phyloP scores from a whole-genome alignment of 1,284 basidiomycete species.

The Ustilago esculenta region DNA sequence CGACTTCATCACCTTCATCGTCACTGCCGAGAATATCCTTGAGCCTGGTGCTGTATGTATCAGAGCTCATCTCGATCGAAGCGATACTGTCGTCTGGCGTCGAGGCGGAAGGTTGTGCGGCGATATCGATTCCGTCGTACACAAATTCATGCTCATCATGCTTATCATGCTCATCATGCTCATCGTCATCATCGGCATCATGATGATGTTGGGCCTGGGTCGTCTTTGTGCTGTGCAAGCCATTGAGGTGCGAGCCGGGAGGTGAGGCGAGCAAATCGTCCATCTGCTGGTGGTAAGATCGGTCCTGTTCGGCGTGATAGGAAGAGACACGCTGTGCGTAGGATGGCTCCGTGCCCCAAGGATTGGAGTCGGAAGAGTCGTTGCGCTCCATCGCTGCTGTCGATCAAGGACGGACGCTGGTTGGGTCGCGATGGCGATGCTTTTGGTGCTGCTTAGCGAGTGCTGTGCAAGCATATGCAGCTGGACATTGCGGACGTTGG shows the following conservation, averaged over 20 bases:
- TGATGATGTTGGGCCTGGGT: too few species aligned
- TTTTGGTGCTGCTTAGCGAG: neutral
- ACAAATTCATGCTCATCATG: conserved; percentile 75
- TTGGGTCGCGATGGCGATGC: too few species aligned
- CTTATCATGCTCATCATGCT: conserved; percentile 69
- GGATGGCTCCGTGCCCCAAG: conserved; percentile 36
- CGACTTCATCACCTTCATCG: conserved; percentile 14
- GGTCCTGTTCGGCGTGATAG: conserved; percentile 15
- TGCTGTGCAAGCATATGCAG: neutral
- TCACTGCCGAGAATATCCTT: conserved; percentile 56
- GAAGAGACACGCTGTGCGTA: conserved; percentile 20
- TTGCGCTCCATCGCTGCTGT: conserved; percentile 17
- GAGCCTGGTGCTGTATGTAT: conserved; percentile 45
- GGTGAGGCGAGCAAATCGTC: conserved; percentile 29
- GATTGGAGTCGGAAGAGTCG: conserved; percentile 29
- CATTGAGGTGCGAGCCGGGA: neutral
- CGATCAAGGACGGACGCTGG: neutral
- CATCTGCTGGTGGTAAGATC: conserved; percentile 24
- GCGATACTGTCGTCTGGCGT: conserved; percentile 24
- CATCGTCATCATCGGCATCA: neutral
- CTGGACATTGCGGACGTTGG: neutral
- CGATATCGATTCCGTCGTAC: conserved; percentile 75
- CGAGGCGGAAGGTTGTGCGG: conserved; percentile 1
- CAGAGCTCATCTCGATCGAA: conserved; percentile 31
- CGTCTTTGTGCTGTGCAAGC: too few species aligned